Evolutionary conservation across 805 yeast species (phyloP), one percentile per base, ranked within the genome.

Genomic region (Candida morakotiae): DNA sequence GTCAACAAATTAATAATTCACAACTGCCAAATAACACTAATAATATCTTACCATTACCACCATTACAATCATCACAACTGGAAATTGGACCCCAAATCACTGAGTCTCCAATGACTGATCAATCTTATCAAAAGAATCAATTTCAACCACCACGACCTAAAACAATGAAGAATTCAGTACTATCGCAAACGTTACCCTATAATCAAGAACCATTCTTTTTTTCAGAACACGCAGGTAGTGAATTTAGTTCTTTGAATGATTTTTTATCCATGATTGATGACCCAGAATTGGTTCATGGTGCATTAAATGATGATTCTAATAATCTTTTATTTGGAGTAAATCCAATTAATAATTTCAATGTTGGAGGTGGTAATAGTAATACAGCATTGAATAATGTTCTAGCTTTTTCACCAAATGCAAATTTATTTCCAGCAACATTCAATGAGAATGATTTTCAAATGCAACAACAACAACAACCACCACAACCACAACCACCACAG

Each of bases 181-280:
- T 67, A 31, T 54, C 69, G 4, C 73, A 67, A 43, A 60, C 71
- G 1, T 52, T 65, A 38, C 64, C 69, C 3, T 69, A 63, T 56
- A 54, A 73, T 47, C 86, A 80, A 41, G 85, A 80, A 44, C 93
- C 95, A 0, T 77, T 83, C 40, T 88, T 88, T 62, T 83, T 79
- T 45, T 84, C 95, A 0, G 96, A 88, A 51, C 94, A 88, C 55
- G 95, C 93, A 0, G 95, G 95, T 2, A 81, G 93, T 15, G 97
- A 89, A 60, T 88, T 89, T 53, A 80, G 87, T 44, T 87, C 96
- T 1, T 67, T 89, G 47, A 87, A 87, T 41, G 96, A 89, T 54
- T 89, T 89, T 51, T 64, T 89, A 36, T 80, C 89, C 1, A 86
- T 89, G 86, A 76, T 89, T 31, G 96, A 89, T 50, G 96, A 88